These are phyloP conservation scores for Ophiostoma pallidulum DNA, from an alignment of 2,329 filamentous ascomycete genomes.

Conservation along the genomic window DNA sequence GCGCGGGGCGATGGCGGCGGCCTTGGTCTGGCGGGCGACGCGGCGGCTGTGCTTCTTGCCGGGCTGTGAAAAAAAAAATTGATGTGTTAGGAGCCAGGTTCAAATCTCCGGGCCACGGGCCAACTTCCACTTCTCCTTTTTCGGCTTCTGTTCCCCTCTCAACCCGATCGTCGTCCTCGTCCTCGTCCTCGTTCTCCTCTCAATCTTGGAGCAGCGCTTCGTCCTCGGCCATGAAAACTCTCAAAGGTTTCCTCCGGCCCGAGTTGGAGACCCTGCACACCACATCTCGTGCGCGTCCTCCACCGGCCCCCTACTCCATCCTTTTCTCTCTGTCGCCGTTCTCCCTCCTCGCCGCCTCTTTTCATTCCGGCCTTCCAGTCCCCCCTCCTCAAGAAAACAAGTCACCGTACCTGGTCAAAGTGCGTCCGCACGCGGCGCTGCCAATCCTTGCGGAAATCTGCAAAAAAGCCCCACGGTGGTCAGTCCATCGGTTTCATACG, in stretches of 20 bases:
- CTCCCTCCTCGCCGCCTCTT: not conserved
- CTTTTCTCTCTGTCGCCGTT: not conserved
- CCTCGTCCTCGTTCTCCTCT: conserved; percentile 11
- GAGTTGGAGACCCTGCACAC: too few relatives aligned
- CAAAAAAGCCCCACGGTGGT: conserved; percentile 21
- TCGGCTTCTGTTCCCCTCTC: not conserved
- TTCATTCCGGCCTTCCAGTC: not conserved
- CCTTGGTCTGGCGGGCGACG: conserved; percentile 86
- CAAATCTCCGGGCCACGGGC: too few relatives aligned
- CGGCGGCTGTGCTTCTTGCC: conserved; percentile 93
- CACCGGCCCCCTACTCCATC: too few relatives aligned
- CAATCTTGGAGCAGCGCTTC: too few relatives aligned
- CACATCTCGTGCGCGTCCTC: too few relatives aligned
- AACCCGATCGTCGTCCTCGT: not conserved
- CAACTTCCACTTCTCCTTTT: too few relatives aligned
- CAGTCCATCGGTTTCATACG: conserved; percentile 26
- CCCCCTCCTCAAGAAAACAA: not conserved
- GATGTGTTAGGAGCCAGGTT: conserved; percentile 11
- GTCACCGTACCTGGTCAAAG: conserved; percentile 87
- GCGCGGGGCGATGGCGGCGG: conserved; percentile 87
- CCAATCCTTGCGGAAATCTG: conserved; percentile 99
- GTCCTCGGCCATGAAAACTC: too few relatives aligned
- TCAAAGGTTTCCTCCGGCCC: too few relatives aligned
- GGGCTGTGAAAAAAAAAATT: conserved; percentile 52
- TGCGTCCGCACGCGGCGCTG: conserved; percentile 97